These are phyloP conservation scores for Paraurostyla sp. DNA, from an alignment of 73 alveolate species.

Conservation along the genomic window DNA sequence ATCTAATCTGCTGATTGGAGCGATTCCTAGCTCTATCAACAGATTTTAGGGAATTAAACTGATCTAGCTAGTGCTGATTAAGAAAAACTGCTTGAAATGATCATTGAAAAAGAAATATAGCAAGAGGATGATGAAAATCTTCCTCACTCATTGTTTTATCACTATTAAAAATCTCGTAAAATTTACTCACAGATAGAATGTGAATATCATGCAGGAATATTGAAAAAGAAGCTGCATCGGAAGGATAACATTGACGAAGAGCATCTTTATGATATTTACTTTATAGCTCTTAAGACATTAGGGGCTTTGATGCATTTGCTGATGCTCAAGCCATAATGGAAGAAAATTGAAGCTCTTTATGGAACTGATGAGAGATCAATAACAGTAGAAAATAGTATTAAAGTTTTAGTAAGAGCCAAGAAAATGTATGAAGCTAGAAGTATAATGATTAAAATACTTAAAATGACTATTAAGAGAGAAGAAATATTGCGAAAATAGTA, in stretches of 20 bases:
- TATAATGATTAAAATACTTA: background rate
- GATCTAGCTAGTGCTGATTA: background rate
- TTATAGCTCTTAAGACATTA: conserved; percentile 36
- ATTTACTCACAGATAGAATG: conserved; percentile 52
- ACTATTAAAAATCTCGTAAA: conserved; percentile 10
- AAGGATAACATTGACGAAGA: conserved; percentile 12
- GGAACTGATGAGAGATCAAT: background rate
- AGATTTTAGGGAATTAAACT: background rate
- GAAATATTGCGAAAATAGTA: background rate
- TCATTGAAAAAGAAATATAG: background rate
- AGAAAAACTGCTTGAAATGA: background rate
- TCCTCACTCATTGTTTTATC: background rate
- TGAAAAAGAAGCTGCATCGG: conserved; percentile 1
- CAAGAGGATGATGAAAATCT: background rate
- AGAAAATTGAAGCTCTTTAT: conserved; percentile 17
- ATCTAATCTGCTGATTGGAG: conserved; percentile 41
- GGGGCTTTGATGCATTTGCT: conserved; percentile 52
- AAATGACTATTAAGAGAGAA: background rate
- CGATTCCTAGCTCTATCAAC: background rate
- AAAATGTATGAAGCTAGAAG: conserved; percentile 46
- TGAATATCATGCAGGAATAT: conserved; percentile 22
- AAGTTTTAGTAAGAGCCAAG: conserved; percentile 59
- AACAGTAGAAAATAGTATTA: conserved; percentile 37
- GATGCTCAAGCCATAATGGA: conserved; percentile 29
- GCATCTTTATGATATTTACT: conserved; percentile 33